A percentile compares a stretch with the other conserved stretches of the same genome.
These are phyloP conservation scores for Pleodorina starrii DNA, from an alignment of 139 green algal genomes.

Conservation along the genomic window DNA sequence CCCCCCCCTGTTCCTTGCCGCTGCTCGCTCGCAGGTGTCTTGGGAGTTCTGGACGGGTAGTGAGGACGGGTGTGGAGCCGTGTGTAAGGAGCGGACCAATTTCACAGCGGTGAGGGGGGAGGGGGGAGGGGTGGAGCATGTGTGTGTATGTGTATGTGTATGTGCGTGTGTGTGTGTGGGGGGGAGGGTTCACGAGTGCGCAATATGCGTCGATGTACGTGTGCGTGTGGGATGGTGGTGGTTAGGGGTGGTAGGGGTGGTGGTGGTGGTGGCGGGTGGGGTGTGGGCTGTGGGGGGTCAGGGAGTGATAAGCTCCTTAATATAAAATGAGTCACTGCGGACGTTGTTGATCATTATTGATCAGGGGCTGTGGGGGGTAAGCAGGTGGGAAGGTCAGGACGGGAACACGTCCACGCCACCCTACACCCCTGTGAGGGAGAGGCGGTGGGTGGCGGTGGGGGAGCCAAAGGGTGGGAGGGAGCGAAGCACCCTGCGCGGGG, in stretches of 20 bases:
- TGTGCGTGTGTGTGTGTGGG: not conserved
- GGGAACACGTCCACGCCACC: too few species aligned
- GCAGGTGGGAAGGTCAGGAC: too few species aligned
- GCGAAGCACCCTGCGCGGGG: too few species aligned
- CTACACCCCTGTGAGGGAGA: too few species aligned
- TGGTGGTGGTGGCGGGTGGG: not conserved
- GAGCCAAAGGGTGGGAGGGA: too few species aligned
- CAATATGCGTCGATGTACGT: not conserved
- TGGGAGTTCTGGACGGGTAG: slow-evolving; percentile 97
- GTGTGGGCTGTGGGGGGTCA: not conserved
- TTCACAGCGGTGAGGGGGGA: slow-evolving; percentile 78
- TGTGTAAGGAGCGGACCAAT: slow-evolving; percentile 82
- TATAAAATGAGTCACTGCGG: too few species aligned
- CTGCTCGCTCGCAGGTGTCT: slow-evolving; percentile 66
- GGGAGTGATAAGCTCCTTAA: not conserved
- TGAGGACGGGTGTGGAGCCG: slow-evolving; percentile 86
- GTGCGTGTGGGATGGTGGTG: not conserved
- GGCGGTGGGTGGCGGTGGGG: too few species aligned
- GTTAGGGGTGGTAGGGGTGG: not conserved
- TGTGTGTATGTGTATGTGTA: not conserved
- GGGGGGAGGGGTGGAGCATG: not conserved
- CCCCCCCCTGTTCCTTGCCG: not conserved
- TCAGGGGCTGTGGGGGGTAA: too few species aligned
- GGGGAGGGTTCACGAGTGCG: not conserved
- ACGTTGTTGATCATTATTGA: too few species aligned